These are phyloP conservation scores for Sphaerobolus stellatus DNA, from an alignment of 1,284 basidiomycete genomes.

Conservation along the genomic window DNA sequence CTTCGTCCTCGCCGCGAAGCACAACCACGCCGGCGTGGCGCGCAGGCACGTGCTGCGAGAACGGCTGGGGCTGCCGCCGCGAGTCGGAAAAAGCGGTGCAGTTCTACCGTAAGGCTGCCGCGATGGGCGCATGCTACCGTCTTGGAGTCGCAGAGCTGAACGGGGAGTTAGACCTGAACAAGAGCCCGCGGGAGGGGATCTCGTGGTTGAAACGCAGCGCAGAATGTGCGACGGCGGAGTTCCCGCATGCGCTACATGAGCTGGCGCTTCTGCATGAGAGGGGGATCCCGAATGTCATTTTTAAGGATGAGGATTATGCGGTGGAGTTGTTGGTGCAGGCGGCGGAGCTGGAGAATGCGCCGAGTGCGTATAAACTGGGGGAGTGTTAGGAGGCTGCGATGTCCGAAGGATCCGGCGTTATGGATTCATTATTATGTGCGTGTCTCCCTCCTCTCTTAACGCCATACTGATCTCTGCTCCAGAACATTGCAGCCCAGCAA, in stretches of 20 bases:
- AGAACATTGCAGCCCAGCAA: conserved; percentile 98
- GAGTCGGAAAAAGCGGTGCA: conserved; percentile 91
- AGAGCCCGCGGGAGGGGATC: conserved; percentile 92
- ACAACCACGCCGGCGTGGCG: conserved; percentile 98
- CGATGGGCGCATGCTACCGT: conserved; percentile 93
- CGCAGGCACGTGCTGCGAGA: conserved; percentile 96
- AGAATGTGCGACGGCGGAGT: conserved; percentile 92
- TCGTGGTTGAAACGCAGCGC: conserved; percentile 98
- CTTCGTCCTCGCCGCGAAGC: conserved; percentile 95
- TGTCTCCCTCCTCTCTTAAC: conserved; percentile 17
- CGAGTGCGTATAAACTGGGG: conserved; percentile 92
- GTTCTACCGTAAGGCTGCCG: conserved; percentile 94
- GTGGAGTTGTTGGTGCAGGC: conserved; percentile 94
- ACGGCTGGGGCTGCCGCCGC: conserved; percentile 95
- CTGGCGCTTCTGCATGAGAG: conserved; percentile 92
- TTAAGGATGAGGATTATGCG: conserved; percentile 94
- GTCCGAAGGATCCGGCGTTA: conserved; percentile 95
- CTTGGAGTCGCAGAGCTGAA: conserved; percentile 96
- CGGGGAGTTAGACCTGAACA: conserved; percentile 86
- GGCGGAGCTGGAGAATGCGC: conserved; percentile 93
- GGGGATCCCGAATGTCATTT: conserved; percentile 95
- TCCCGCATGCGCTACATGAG: conserved; percentile 96
- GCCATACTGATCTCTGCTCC: conserved; percentile 16
- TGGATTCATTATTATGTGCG: conserved; percentile 98
- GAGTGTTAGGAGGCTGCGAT: conserved; percentile 99